Base-by-base conservation (phyloP, 768 basidiomycete genomes). In the Podaxis pistillaris region DNA sequence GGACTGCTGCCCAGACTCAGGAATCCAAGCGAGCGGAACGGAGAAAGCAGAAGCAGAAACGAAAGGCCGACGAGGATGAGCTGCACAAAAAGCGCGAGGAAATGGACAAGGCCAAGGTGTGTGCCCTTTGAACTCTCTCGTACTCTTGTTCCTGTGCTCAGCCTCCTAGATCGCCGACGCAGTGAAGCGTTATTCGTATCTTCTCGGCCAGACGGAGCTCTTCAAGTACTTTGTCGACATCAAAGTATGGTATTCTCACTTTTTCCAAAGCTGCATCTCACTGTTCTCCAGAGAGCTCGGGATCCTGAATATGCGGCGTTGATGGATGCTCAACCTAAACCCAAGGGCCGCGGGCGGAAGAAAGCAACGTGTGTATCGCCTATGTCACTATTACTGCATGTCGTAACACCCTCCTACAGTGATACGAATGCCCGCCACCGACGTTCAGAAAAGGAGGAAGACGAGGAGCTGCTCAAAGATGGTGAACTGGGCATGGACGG, bases 141-240 rank as follows among this genome's bases (percentile, higher is more conserved):
- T 36, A 9, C 17, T 44, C 22, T 50, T 24, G 33, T 12, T 58
- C 12, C 9, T 36, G 36, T 64, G 50, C 61, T 57, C 53, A 69
- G 51, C 17, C 40, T 50, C 58, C 22, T 66, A 98, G 94, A 83
- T 95, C 44, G 78, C 93, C 19, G 96, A 98, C 70, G 93, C 95
- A 9, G 92, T 98, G 64, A 98, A 98, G 73, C 89, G 95, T 17
- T 98, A 98, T 72, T 93, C 92, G 1, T 98, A 98, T 74, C 85
- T 98, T n/a, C 83, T 99, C 1, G 97, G 97, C 7, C 96, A 99
- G 73, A 98, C 96, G 0, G 97, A 98, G 67, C 81, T 98, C 19
- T 99, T 99, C 81, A 94, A 94, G 68, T 96, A 98, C 74, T 98
- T 98, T 71, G 93, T 98, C 6, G 94, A 98, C 72, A 89, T 98